Percentiles rank a stretch among this genome's conserved stretches.
phyloP scores from a whole-genome alignment of 2,329 filamentous ascomycete species.

The Acrocalymma vagum region DNA sequence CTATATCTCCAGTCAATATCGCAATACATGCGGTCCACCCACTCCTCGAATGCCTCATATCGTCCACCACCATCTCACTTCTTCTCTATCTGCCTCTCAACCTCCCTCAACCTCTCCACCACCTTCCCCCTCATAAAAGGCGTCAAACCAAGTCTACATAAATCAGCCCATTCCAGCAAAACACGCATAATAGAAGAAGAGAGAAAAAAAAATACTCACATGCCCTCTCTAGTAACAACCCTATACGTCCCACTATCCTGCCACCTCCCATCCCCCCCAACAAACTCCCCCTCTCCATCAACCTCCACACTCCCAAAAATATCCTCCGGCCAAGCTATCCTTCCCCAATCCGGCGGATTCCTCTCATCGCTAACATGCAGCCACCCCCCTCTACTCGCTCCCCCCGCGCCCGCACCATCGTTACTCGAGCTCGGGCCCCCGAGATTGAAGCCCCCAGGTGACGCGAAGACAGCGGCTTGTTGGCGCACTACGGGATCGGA shows the following conservation, averaged over 20 bases:
- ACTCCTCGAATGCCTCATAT: too few relatives aligned
- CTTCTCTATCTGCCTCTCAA: conserved; percentile 29
- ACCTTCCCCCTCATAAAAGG: conserved; percentile 32
- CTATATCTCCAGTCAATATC: too few relatives aligned
- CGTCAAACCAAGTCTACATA: conserved; percentile 24
- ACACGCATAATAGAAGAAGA: neutral
- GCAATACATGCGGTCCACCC: too few relatives aligned
- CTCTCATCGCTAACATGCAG: conserved; percentile 70
- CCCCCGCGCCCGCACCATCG: conserved; percentile 63
- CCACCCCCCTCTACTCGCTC: conserved; percentile 66
- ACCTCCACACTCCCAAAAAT: conserved; percentile 72
- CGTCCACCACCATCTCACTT: too few relatives aligned
- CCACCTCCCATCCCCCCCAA: conserved; percentile 64
- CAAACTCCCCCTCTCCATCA: conserved; percentile 65
- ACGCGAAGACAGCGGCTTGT: conserved; percentile 68
- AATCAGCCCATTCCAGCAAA: conserved; percentile 1
- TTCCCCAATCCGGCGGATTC: conserved; percentile 68
- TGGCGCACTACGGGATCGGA: conserved; percentile 65
- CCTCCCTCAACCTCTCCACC: conserved; percentile 23
- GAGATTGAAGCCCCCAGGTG: conserved; percentile 64
- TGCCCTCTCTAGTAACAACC: conserved; percentile 66
- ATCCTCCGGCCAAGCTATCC: conserved; percentile 73
- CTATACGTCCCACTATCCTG: conserved; percentile 71
- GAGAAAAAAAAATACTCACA: too few relatives aligned
- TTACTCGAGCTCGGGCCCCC: conserved; percentile 52